Conservation (phyloP, 805 yeast genomes). For the Kodamaea nitidulidarum region DNA sequence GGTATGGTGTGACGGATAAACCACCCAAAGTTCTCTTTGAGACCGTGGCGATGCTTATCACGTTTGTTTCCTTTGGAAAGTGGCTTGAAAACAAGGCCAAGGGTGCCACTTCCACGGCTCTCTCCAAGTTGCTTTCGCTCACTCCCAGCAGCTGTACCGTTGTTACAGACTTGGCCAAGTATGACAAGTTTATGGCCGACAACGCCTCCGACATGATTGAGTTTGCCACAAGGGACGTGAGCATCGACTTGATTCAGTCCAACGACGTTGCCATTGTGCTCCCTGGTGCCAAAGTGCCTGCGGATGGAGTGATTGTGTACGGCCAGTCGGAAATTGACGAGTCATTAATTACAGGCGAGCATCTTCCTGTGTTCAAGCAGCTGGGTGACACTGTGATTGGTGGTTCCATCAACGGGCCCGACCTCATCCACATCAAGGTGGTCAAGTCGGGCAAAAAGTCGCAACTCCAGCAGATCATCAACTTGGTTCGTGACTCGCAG, state of each 20-base stretch:
- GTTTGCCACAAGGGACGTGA: slow-evolving; percentile 46
- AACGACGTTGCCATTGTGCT: slow-evolving; percentile 72
- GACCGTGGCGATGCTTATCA: slow-evolving; percentile 77
- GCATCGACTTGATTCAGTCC: slow-evolving; percentile 72
- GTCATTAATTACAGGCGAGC: slow-evolving; percentile 88
- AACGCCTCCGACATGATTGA: slow-evolving; percentile 16
- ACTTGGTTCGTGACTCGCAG: slow-evolving; percentile 86
- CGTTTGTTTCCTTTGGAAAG: slow-evolving; percentile 86
- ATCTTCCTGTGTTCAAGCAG: slow-evolving; percentile 64
- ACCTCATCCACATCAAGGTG: slow-evolving; percentile 65
- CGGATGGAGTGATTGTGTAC: slow-evolving; percentile 77
- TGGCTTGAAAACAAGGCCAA: slow-evolving; percentile 89
- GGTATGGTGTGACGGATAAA: slow-evolving; percentile 32
- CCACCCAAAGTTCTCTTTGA: slow-evolving; percentile 79
- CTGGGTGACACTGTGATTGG: slow-evolving; percentile 70
- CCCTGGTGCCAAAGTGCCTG: slow-evolving; percentile 88
- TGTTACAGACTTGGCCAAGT: slow-evolving; percentile 38
- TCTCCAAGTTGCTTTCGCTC: slow-evolving; percentile 73
- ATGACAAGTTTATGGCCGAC: slow-evolving; percentile 17
- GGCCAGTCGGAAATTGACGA: slow-evolving; percentile 89
- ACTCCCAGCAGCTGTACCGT: slow-evolving; percentile 76
- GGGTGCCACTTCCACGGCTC: slow-evolving; percentile 87
- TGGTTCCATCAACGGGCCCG: slow-evolving; percentile 85
- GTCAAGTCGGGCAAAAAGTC: slow-evolving; percentile 76
- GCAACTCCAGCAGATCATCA: slow-evolving; percentile 81